Base-by-base conservation (phyloP, 2,329 filamentous ascomycete species). In the Xylaria sp. region DNA sequence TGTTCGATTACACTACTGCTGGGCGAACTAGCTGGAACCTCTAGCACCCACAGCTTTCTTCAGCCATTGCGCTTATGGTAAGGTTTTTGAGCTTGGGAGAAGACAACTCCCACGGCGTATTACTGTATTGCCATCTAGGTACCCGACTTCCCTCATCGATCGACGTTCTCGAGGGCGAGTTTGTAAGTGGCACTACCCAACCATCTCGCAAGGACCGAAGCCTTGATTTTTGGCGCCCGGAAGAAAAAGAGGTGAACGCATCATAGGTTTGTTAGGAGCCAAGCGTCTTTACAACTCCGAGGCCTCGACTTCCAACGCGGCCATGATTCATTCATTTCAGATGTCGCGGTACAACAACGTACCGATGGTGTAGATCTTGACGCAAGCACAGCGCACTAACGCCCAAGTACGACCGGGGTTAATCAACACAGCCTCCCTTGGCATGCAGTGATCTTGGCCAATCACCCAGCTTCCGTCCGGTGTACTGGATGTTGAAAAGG, bases 341-440 rank as follows among this genome's bases (percentile, higher is more conserved):
- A 58, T 51, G 19, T 37, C 21, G 19, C 13, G 19, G n/a, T n/a
- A n/a, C n/a, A n/a, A n/a, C n/a, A n/a, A 29, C 27, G 52, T 27
- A 47, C 31, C 23, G 2, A 35, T 44, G 46, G 31, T 55, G 38
- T 49, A 47, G 59, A 59, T 51, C 60, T 54, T 59, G 37, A 40
- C 51, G 61, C 54, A 43, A 19, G 53, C 15, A 37, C 43, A 21
- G 33, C 25, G 38, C 44, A 41, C 60, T 53, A 57, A 21, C 25
- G 46, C 25, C 33, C n/a, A 47, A 54, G 27, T 46, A 33, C 10
- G 33, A 60, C 47, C 35, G 47, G 60, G 60, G 33, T 7, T n/a
- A n/a, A 37, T 21, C 43, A 65, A 65, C 70, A 72, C 70, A 60
- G 70, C 70, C 70, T 66, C 67, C 43, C 69, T 71, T 70, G 70